Percentiles rank a stretch among this genome's conserved stretches.
These are phyloP conservation scores for Isatis tinctoria DNA, from an alignment of 345 rosid species.

Conservation along the genomic window DNA sequence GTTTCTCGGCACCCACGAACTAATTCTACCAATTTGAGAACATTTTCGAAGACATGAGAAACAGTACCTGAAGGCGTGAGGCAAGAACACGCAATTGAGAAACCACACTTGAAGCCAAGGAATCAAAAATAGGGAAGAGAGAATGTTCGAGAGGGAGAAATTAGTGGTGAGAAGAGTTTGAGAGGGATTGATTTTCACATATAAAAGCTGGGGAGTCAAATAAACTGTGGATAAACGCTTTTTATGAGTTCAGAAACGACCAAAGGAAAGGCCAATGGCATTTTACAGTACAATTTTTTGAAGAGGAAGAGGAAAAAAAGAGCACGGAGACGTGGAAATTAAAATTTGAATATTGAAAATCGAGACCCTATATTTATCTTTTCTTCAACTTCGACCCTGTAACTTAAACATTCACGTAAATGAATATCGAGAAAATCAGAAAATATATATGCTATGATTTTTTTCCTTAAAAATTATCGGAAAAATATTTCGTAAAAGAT, in stretches of 20 bases:
- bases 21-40: not conserved
- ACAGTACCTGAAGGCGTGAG: slow-evolving; percentile 16
- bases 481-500: not conserved
- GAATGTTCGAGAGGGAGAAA: slow-evolving; percentile 35
- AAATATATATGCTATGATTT: too few species aligned
- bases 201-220: not conserved
- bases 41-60: not conserved
- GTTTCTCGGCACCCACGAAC: slow-evolving; percentile 8
- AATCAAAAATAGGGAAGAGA: slow-evolving; percentile 8
- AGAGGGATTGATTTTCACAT: slow-evolving; percentile 31
- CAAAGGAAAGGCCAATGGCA: not conserved
- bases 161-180: slow-evolving; percentile 39
- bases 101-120: not conserved
- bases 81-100: slow-evolving; percentile 15
- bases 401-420: not conserved
- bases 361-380: not conserved
- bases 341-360: not conserved
- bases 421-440: not conserved
- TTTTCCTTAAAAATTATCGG: not conserved
- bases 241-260: not conserved
- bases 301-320: not conserved
- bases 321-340: not conserved
- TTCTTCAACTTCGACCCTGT: not conserved
- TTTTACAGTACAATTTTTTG: not conserved
- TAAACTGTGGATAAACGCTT: slow-evolving; percentile 17